A percentile compares a stretch with the other conserved stretches of the same genome.
Conservation (phyloP, 805 yeast species). For the Starmerella kuoi region DNA sequence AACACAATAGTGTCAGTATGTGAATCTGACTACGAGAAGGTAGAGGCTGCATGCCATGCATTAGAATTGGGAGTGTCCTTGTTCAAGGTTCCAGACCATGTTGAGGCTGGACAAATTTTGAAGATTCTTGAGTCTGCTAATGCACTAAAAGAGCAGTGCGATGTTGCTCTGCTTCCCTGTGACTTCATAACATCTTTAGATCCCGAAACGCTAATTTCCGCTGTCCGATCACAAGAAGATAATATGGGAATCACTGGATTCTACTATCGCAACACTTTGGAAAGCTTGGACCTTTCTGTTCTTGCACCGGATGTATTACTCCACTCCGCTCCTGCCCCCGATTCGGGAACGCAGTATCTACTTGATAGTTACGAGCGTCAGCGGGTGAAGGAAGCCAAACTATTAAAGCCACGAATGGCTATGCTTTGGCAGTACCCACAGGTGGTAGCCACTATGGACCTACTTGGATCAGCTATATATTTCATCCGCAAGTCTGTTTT, state of each 20-base stretch:
- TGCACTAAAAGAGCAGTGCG: constrained; percentile 26
- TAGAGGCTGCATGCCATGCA: constrained; percentile 11
- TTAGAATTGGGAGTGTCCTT: constrained; percentile 6
- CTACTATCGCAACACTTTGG: constrained; percentile 63
- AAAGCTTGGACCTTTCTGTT: constrained; percentile 65
- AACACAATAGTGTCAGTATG: constrained; percentile 52
- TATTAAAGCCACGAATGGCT: constrained; percentile 67
- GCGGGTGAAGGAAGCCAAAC: constrained; percentile 58
- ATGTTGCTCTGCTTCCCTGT: constrained; percentile 80
- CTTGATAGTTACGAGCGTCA: constrained; percentile 63
- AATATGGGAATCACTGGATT: constrained; percentile 55
- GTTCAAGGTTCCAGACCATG: constrained; percentile 11
- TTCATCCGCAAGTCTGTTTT: constrained; percentile 47
- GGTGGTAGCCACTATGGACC: constrained; percentile 59
- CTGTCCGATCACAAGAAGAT: constrained; percentile 59
- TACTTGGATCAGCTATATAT: constrained; percentile 63
- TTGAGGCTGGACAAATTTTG: constrained; percentile 19
- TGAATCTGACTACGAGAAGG: constrained; percentile 34
- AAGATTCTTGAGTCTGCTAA: constrained; percentile 8
- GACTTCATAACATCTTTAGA: constrained; percentile 89
- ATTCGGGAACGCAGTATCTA: constrained; percentile 28
- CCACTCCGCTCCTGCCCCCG: constrained; percentile 27
- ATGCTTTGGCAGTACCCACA: constrained; percentile 82
- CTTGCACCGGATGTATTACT: constrained; percentile 51
- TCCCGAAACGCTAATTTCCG: constrained; percentile 76